These are phyloP conservation scores for Pestalotiopsis fici DNA, from an alignment of 2,329 filamentous ascomycete genomes.

Conservation along the genomic window DNA sequence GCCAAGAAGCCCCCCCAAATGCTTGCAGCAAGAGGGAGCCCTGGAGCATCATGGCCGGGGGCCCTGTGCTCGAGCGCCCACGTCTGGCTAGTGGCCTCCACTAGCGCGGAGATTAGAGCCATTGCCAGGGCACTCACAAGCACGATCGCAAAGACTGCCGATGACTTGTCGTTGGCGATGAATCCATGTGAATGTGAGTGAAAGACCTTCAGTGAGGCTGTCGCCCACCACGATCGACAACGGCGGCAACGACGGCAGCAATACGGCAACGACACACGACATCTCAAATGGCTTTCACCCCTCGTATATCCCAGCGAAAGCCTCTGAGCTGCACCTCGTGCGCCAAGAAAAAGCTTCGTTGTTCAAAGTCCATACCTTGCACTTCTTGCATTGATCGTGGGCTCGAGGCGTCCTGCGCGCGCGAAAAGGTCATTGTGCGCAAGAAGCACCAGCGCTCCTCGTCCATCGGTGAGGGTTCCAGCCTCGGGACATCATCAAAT, in stretches of 20 bases:
- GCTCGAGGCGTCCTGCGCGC: neutral
- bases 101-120: neutral
- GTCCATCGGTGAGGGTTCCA: neutral
- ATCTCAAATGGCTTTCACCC: neutral
- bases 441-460: conserved; percentile 2
- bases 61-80: neutral
- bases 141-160: neutral
- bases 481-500: neutral
- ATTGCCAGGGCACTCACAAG: neutral
- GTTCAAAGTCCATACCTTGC: neutral
- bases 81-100: neutral
- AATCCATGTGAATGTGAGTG: no score
- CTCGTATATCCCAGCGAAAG: neutral
- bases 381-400: neutral
- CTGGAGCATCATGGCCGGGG: neutral
- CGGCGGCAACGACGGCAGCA: neutral
- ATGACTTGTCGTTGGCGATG: neutral
- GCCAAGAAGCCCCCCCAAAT: neutral
- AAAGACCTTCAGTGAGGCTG: no score
- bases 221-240: neutral
- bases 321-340: neutral
- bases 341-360: neutral
- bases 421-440: conserved; percentile 4
- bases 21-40: neutral
- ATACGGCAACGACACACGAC: neutral